A percentile compares a stretch with the other conserved stretches of the same genome.
phyloP scores from a whole-genome alignment of 1,284 basidiomycete genomes.

The Tilletia setariae region DNA sequence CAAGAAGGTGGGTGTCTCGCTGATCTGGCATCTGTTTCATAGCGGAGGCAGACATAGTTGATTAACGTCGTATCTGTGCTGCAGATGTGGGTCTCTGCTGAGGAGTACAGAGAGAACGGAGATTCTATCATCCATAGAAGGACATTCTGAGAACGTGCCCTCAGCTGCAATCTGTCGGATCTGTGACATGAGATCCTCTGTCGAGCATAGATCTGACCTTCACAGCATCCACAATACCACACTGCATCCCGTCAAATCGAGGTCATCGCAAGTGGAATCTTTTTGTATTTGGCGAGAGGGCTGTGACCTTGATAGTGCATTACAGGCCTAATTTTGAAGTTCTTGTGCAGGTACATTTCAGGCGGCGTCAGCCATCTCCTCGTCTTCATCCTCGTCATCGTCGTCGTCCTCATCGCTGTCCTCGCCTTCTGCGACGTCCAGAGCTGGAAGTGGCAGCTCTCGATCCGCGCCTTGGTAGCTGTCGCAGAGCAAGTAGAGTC shows the following conservation, averaged over 20 bases:
- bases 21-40: neutral
- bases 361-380: constrained; percentile 14
- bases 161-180: too few species aligned
- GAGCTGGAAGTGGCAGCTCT: constrained; percentile 36
- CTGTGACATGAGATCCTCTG: too few species aligned
- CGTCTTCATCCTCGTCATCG: constrained; percentile 31
- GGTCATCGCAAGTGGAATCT: too few species aligned
- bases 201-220: too few species aligned
- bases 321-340: neutral
- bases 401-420: constrained; percentile 40
- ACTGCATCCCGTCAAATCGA: too few species aligned
- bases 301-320: neutral
- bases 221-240: too few species aligned
- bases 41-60: neutral
- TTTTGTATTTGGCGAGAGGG: too few species aligned
- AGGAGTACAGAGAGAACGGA: constrained; percentile 15
- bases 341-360: too few species aligned
- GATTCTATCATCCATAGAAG: constrained; percentile 15
- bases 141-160: too few species aligned
- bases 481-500: constrained; percentile 89
- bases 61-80: neutral
- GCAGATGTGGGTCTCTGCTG: constrained; percentile 18
- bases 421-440: constrained; percentile 42
- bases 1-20: constrained; percentile 70
- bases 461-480: constrained; percentile 62